Evolutionary conservation across 78 protist species (phyloP).

Genomic region (Pigoraptor vietnamica): DNA sequence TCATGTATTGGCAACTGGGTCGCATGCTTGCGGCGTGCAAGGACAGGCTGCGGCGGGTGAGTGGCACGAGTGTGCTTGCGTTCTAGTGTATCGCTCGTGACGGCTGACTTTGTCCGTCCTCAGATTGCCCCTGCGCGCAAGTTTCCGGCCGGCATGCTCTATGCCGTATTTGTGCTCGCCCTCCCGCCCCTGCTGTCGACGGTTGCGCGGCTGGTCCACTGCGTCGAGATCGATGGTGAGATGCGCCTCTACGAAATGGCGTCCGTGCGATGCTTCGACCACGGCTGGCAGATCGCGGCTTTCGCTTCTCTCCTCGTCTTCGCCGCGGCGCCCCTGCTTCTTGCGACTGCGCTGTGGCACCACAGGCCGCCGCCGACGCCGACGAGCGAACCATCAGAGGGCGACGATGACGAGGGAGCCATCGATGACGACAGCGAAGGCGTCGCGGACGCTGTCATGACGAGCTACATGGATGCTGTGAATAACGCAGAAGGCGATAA

Average conservation of each 20-base stretch:
- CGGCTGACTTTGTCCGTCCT: too few relatives aligned
- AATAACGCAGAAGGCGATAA: too few relatives aligned
- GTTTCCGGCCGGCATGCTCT: neutral
- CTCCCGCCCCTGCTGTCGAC: neutral
- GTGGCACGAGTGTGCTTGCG: neutral
- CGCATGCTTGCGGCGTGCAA: neutral
- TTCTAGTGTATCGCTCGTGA: too few relatives aligned
- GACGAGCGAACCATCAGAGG: too few relatives aligned
- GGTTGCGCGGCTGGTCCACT: neutral
- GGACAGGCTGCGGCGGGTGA: neutral
- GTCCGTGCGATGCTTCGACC: neutral
- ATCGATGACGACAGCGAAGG: too few relatives aligned
- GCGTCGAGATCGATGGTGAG: neutral
- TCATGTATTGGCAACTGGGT: neutral
- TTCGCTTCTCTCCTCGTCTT: neutral
- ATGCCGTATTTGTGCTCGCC: neutral
- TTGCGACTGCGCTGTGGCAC: neutral
- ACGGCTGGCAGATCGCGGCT: neutral
- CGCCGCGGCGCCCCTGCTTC: neutral
- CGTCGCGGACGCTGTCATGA: too few relatives aligned
- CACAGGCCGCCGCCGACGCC: too few relatives aligned
- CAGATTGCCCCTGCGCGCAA: too few relatives aligned
- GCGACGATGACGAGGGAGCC: too few relatives aligned
- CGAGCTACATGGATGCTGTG: too few relatives aligned
- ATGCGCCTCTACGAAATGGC: neutral